phyloP scores from a whole-genome alignment of 2,329 filamentous ascomycete genomes.

The Annulohypoxylon truncatum region DNA sequence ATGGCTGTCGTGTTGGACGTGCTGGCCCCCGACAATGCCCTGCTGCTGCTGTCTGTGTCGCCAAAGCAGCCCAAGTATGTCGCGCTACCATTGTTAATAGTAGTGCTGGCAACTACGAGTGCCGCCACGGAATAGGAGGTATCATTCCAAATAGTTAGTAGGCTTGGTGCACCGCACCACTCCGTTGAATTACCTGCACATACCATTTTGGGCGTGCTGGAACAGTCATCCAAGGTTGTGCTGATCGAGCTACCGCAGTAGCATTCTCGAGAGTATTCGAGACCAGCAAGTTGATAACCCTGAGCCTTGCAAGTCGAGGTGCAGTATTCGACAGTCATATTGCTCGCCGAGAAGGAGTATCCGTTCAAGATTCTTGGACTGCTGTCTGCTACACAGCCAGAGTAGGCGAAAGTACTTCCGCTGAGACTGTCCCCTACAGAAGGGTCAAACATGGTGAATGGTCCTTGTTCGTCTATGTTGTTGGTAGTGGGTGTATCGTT shows the following conservation, averaged over 20 bases:
- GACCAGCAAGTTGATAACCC: slow-evolving; percentile 29
- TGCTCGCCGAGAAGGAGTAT: slow-evolving; percentile 11
- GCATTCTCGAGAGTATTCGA: slow-evolving; percentile 37
- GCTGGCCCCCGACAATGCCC: slow-evolving; percentile 10
- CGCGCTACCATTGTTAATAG: slow-evolving; percentile 15
- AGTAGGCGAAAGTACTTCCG: slow-evolving; percentile 56
- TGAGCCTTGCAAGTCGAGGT: slow-evolving; percentile 18
- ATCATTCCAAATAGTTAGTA: slow-evolving; percentile 24
- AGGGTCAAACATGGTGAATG: slow-evolving; percentile 20
- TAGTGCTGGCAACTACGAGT: background rate
- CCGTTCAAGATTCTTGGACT: slow-evolving; percentile 20
- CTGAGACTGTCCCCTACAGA: slow-evolving; percentile 17
- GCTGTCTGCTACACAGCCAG: slow-evolving; percentile 59
- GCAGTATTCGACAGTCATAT: slow-evolving; percentile 38
- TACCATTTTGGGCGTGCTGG: slow-evolving; percentile 43
- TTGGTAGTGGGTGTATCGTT: slow-evolving; percentile 23
- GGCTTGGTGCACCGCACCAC: slow-evolving; percentile 30
- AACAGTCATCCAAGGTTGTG: slow-evolving; percentile 52
- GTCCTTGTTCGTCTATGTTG: background rate
- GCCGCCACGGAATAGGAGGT: slow-evolving; percentile 5
- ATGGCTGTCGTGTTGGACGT: slow-evolving; percentile 18
- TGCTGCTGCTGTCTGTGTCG: slow-evolving; percentile 6
- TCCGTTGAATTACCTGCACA: slow-evolving; percentile 51
- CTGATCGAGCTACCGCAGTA: slow-evolving; percentile 43
- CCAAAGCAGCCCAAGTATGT: slow-evolving; percentile 24